Percentiles rank a stretch among this genome's conserved stretches.
phyloP scores from a whole-genome alignment of 495 filamentous ascomycete genomes.

The Penicillium bovifimosum region DNA sequence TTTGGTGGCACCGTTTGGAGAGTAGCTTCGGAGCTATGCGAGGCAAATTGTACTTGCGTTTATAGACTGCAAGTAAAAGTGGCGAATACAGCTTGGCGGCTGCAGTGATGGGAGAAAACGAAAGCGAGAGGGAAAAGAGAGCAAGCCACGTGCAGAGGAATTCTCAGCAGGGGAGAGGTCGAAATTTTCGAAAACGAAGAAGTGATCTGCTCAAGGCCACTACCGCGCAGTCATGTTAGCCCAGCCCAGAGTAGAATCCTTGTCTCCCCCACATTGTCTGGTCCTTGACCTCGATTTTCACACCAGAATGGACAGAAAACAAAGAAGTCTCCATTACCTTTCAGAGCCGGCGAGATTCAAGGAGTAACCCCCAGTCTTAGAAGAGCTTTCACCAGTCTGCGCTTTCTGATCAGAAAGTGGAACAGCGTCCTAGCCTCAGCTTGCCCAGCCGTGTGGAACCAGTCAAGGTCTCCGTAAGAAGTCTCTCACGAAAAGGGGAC shows the following conservation, averaged over 20 bases:
- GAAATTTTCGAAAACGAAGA: neutral
- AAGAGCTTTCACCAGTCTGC: constrained; percentile 28
- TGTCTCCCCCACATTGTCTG: constrained; percentile 4
- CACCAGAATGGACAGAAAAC: neutral
- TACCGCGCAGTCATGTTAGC: constrained; percentile 5
- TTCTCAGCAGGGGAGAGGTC: neutral
- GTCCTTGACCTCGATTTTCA: constrained; percentile 7
- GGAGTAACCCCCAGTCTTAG: constrained; percentile 24
- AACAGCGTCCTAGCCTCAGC: constrained; percentile 28
- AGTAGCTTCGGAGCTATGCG: constrained; percentile 36
- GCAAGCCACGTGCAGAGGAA: neutral
- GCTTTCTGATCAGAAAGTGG: constrained; percentile 17
- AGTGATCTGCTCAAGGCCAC: constrained; percentile 4
- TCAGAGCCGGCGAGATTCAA: constrained; percentile 15
- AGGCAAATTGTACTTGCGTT: constrained; percentile 40
- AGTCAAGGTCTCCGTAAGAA: constrained; percentile 47
- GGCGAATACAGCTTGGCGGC: constrained; percentile 62
- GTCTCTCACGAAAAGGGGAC: constrained; percentile 39
- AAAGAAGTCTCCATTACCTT: constrained; percentile 33
- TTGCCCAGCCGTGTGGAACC: constrained; percentile 44
- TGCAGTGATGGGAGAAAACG: constrained; percentile 15
- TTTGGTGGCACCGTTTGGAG: constrained; percentile 30
- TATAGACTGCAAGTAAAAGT: constrained; percentile 52
- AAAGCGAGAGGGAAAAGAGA: constrained; percentile 4
- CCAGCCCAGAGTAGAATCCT: neutral